These are phyloP conservation scores for Exophiala calicioides DNA, from an alignment of 2,329 filamentous ascomycete species.

Conservation along the genomic window DNA sequence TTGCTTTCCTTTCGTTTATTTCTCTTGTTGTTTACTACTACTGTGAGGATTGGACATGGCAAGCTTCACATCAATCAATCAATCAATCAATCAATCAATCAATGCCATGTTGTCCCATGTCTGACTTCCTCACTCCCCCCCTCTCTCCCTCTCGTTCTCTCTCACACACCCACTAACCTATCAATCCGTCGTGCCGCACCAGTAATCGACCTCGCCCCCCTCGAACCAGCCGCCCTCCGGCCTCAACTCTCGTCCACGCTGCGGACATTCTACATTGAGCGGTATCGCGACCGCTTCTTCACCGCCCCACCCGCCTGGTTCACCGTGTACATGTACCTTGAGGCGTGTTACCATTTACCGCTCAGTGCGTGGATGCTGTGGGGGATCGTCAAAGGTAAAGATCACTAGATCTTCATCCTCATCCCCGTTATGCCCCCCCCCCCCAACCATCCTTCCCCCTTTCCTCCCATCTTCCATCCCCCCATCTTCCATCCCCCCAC, in stretches of 20 bases:
- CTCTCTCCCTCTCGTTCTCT: not conserved
- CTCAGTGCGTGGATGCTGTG: slow-evolving; percentile 61
- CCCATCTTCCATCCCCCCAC: not conserved
- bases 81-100: not conserved
- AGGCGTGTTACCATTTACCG: slow-evolving; percentile 62
- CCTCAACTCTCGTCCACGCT: slow-evolving; percentile 53
- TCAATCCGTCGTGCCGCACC: slow-evolving; percentile 2
- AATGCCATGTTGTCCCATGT: not conserved
- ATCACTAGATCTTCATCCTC: not conserved
- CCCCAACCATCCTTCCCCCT: not conserved
- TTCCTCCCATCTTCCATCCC: not conserved
- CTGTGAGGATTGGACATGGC: not conserved
- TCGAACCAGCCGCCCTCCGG: slow-evolving; percentile 56
- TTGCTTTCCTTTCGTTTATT: too few species aligned
- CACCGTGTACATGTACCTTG: slow-evolving; percentile 57
- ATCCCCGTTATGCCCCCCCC: not conserved
- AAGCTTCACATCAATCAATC: not conserved
- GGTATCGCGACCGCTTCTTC: slow-evolving; percentile 66
- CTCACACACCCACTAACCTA: not conserved
- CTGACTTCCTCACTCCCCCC: not conserved
- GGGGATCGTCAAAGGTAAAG: slow-evolving; percentile 54
- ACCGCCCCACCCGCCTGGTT: slow-evolving; percentile 61
- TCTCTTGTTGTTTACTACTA: too few species aligned
- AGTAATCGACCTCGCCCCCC: slow-evolving; percentile 63
- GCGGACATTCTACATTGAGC: slow-evolving; percentile 60